Conservation (phyloP, 768 basidiomycete genomes). For the Clavaria fumosa region DNA sequence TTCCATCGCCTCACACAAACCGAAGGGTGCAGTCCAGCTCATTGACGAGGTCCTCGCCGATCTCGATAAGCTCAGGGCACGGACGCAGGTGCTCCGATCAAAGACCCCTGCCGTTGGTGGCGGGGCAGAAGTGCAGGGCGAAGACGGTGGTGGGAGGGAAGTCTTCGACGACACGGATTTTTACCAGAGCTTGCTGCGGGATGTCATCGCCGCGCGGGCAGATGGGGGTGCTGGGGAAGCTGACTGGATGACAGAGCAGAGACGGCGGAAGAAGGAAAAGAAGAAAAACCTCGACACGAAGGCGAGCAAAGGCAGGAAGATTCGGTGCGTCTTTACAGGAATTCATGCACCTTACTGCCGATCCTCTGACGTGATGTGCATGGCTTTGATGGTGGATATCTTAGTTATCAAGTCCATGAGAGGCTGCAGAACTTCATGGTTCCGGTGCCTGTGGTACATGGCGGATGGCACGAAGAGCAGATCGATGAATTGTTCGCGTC, state of each 20-base stretch:
- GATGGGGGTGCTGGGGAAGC: slow-evolving; percentile 27
- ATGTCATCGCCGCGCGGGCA: slow-evolving; percentile 67
- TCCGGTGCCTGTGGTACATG: slow-evolving; percentile 46
- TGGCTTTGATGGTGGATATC: too few relatives aligned
- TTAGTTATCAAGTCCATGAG: slow-evolving; percentile 84
- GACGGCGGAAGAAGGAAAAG: slow-evolving; percentile 42
- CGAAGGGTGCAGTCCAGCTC: slow-evolving; percentile 51
- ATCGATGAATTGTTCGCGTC: slow-evolving; percentile 88
- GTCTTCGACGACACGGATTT: slow-evolving; percentile 82
- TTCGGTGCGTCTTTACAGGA: slow-evolving; percentile 41
- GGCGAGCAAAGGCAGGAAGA: slow-evolving; percentile 88
- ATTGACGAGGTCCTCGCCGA: slow-evolving; percentile 61
- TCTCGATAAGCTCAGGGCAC: slow-evolving; percentile 38
- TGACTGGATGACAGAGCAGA: slow-evolving; percentile 49
- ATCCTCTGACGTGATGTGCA: not conserved
- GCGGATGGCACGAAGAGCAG: slow-evolving; percentile 91
- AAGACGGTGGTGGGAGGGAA: slow-evolving; percentile 22
- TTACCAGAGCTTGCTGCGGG: slow-evolving; percentile 82
- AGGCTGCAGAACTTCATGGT: slow-evolving; percentile 97
- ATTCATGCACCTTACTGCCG: not conserved
- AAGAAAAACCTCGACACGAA: slow-evolving; percentile 90
- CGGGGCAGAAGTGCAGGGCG: slow-evolving; percentile 15
- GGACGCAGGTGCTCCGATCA: slow-evolving; percentile 44
- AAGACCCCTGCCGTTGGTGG: slow-evolving; percentile 31
- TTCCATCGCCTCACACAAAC: slow-evolving; percentile 32